Conservation (phyloP, 805 yeast species). For the Wickerhamiella sergipiensis region DNA sequence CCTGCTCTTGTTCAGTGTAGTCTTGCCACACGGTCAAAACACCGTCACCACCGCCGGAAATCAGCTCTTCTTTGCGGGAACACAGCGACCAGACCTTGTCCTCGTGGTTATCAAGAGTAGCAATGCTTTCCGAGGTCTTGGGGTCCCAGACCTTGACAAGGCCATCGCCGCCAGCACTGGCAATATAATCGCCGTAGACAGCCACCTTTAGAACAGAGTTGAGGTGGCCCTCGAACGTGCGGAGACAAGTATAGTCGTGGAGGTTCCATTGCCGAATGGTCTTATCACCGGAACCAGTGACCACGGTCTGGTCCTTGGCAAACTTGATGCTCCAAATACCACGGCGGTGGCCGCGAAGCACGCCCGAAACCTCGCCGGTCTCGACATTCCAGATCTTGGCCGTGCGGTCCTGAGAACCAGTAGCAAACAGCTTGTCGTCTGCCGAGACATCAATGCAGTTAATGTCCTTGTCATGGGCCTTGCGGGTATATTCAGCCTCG, state of each 20-base stretch:
- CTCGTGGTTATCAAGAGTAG: conserved; percentile 80
- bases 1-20: conserved; percentile 60
- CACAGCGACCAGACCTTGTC: conserved; percentile 91
- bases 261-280: conserved; percentile 83
- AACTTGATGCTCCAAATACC: conserved; percentile 90
- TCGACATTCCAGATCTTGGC: conserved; percentile 81
- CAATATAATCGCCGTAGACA: conserved; percentile 48
- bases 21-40: conserved; percentile 82
- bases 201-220: conserved; percentile 78
- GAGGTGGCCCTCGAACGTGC: conserved; percentile 88
- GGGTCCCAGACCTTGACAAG: conserved; percentile 82
- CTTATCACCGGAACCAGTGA: conserved; percentile 89
- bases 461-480: conserved; percentile 95
- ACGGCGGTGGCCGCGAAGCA: conserved; percentile 80
- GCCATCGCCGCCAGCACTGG: conserved; percentile 84
- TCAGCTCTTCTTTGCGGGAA: conserved; percentile 41
- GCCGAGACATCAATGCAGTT: conserved; percentile 85
- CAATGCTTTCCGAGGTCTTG: conserved; percentile 59
- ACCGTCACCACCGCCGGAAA: conserved; percentile 93
- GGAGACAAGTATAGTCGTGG: conserved; percentile 56
- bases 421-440: conserved; percentile 73
- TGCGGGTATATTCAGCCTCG: conserved; percentile 69
- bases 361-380: conserved; percentile 76
- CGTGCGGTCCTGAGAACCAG: conserved; percentile 88
- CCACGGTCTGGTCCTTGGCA: conserved; percentile 53